Evolutionary conservation across 306 rosid species (phyloP), one percentile per base, ranked within the genome.

Genomic region (Psophocarpus tetragonolobus): DNA sequence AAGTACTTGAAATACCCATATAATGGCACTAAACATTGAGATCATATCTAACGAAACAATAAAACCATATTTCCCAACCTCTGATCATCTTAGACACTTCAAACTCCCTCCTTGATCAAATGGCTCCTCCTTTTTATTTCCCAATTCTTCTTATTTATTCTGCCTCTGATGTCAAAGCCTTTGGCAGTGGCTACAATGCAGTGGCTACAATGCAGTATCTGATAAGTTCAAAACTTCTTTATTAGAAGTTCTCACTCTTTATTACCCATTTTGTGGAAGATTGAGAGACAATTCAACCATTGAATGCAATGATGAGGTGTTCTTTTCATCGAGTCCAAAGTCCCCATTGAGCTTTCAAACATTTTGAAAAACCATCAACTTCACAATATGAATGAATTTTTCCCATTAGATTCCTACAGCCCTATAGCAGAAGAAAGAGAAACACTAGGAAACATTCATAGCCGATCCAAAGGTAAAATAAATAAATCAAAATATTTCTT

Each of bases 241-340:
- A 14, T 77, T 82, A 3, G n/a, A 65, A 1, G n/a, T 35, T 1
- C 67, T 84, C 27, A 51, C 84, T 64, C 80, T 47, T 3, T 80
- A 63, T 6, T 71, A 70, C 65, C 84, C 82, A 3, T 71, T 80
- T 13, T 81, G 72, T 23, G 87, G 84, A n/a, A 84, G 35, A 47
- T 4, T 36, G 1, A 48, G 56, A 68, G 74, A 5, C 8, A 71
- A 79, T 1, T 2, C 56, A 38, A 12, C 0, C 10, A 42, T 84
- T 6, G 75, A 69, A 3, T 84, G 87, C 69, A 76, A 69, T 14
- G 82, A 84, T 1, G 39, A 14, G 5, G 84, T 9, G 84, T 63
- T 17, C 17, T 39, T 4, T 80, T 15, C 42, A 26, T 53, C 2
- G 76, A 84, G 17, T 72, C 75, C 21, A 44, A 3, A 69, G 12